A percentile compares a stretch with the other conserved stretches of the same genome.
These are phyloP conservation scores for Xylariales sp. DNA, from an alignment of 2,329 filamentous ascomycete genomes.

Conservation along the genomic window DNA sequence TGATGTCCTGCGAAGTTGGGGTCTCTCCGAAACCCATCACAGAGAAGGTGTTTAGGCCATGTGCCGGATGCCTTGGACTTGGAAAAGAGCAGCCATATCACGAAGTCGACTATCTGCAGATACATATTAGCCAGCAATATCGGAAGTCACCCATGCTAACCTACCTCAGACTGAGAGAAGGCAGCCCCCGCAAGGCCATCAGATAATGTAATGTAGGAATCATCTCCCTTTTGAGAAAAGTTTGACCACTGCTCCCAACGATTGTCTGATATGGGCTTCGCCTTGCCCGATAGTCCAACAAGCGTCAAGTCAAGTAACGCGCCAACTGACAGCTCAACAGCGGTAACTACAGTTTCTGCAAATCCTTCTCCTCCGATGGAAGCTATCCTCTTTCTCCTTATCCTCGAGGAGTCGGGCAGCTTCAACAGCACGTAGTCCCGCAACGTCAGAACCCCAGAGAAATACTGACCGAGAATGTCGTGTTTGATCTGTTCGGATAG, in stretches of 20 bases:
- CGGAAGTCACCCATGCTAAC: slow-evolving; percentile 14
- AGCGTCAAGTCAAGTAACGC: slow-evolving; percentile 65
- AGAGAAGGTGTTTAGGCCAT: slow-evolving; percentile 70
- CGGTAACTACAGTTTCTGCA: slow-evolving; percentile 11
- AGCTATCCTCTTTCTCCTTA: slow-evolving; percentile 53
- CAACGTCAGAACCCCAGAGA: slow-evolving; percentile 59
- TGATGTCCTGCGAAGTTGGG: slow-evolving; percentile 15
- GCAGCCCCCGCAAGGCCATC: slow-evolving; percentile 37
- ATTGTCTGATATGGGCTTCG: slow-evolving; percentile 26
- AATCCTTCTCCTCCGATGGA: slow-evolving; percentile 36
- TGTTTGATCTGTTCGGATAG: slow-evolving; percentile 36
- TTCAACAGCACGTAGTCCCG: slow-evolving; percentile 64
- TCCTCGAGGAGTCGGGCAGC: slow-evolving; percentile 62
- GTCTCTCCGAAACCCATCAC: slow-evolving; percentile 70
- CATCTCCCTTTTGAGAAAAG: slow-evolving; percentile 60
- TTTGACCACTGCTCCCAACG: slow-evolving; percentile 52
- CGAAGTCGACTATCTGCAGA: slow-evolving; percentile 69
- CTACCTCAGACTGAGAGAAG: slow-evolving; percentile 62
- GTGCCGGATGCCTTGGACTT: slow-evolving; percentile 39
- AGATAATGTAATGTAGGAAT: slow-evolving; percentile 51
- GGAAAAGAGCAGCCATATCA: slow-evolving; percentile 72
- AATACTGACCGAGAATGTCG: slow-evolving; percentile 65
- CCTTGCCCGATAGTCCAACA: slow-evolving; percentile 48
- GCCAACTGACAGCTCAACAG: slow-evolving; percentile 37
- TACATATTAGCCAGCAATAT: slow-evolving; percentile 7